Percentiles rank a stretch among this genome's conserved stretches.
Conservation (phyloP, 352 stramenopile species). For the Globisporangium viniferum region DNA sequence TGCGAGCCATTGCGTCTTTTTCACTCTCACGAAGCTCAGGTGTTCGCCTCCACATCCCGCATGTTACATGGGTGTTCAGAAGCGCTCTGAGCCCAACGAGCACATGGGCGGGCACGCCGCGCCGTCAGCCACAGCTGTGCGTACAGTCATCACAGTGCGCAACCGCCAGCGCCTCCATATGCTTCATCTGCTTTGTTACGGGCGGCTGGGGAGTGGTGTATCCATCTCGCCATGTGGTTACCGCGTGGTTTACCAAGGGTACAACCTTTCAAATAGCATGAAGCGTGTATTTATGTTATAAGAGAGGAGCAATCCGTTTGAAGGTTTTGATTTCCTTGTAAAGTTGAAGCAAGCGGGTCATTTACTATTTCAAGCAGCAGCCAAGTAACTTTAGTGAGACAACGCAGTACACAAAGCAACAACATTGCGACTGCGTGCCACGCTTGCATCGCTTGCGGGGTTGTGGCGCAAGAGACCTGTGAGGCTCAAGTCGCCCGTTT, state of each 20-base stretch:
- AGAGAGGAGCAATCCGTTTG: neutral
- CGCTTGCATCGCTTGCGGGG: neutral
- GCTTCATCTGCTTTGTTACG: neutral
- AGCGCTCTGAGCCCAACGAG: neutral
- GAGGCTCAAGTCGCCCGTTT: neutral
- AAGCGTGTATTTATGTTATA: neutral
- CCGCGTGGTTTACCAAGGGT: neutral
- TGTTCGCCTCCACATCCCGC: neutral
- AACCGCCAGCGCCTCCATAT: neutral
- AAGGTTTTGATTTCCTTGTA: neutral
- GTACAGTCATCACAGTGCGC: neutral
- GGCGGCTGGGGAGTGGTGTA: neutral
- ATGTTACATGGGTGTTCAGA: neutral
- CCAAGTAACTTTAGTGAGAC: neutral
- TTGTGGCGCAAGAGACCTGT: neutral
- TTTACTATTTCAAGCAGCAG: neutral
- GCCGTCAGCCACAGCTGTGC: neutral
- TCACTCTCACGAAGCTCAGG: neutral
- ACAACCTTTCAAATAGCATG: neutral
- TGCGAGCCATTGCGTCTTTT: too few relatives aligned
- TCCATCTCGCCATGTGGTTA: neutral
- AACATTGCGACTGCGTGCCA: neutral
- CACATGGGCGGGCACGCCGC: neutral
- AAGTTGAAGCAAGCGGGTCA: neutral
- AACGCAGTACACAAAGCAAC: neutral